Evolutionary conservation across 2,329 filamentous ascomycete species (phyloP), one percentile per base, ranked within the genome.

Genomic region (Alternaria sp.): DNA sequence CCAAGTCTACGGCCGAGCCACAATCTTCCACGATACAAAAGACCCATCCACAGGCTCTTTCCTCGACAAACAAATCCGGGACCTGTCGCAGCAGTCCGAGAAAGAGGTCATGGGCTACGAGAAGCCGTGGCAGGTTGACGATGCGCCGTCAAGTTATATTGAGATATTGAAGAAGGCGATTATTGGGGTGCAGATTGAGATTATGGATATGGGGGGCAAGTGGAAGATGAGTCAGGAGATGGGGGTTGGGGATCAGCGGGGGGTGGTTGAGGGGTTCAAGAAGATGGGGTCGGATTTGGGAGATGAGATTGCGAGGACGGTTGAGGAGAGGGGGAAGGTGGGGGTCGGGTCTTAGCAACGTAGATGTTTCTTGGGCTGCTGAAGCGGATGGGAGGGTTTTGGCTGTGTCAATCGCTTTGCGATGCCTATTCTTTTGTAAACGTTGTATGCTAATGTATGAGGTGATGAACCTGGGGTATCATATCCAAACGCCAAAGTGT

Each of bases 141-240:
- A 90, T 60, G 88, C 89, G 3, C 87, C 87, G 0, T 81, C 82
- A 11, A 73, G 70, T 0, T 91, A 89, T 73, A 74, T 90, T 8
- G 82, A 86, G 21, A 5, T 73, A 25, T 13, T 73, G 30, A 67
- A 69, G 46, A 73, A 72, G 26, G 67, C 58, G 6, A 74, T 75
- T 26, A 65, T 75, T 26, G 73, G 73, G 0, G 64, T 76, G 17
- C 60, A 75, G 59, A 72, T 77, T 17, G 61, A 69, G 52, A 69
- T 77, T 11, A 59, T 58, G 2, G 43, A 61, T 7, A 28, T 77
- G 15, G 72, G 65, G 13, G 75, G 75, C 0, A 75, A 75, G 49
- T 73, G 57, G 26, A 77, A 77, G 64, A 74, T 74, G 71, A 73
- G 70, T 23, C 70, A 73, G 53, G 73, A 75, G 49, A 55, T 69